phyloP scores from a whole-genome alignment of 352 stramenopile species.

The Phytophthora sojae region DNA sequence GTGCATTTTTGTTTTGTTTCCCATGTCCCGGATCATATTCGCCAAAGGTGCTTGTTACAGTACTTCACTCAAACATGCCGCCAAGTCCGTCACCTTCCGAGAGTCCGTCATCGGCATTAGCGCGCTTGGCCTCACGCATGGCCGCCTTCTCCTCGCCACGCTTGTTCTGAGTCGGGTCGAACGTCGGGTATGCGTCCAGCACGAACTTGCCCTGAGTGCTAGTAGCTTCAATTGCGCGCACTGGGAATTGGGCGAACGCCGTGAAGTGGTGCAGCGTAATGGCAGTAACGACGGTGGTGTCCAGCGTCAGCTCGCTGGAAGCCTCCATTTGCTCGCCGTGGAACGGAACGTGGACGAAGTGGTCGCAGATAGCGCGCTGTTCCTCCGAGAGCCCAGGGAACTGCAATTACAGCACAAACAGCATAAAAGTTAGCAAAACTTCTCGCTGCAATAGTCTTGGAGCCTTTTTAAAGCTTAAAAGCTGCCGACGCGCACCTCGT shows the following conservation, averaged over 20 bases:
- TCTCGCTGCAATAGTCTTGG: slow-evolving; percentile 1
- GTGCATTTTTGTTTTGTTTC: slow-evolving; percentile 31
- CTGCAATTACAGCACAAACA: slow-evolving; percentile 13
- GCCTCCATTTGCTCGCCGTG: slow-evolving; percentile 54
- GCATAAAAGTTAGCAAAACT: slow-evolving; percentile 2
- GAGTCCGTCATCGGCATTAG: slow-evolving; percentile 50
- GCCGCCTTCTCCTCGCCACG: slow-evolving; percentile 49
- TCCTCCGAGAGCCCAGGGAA: slow-evolving; percentile 62
- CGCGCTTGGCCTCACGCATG: slow-evolving; percentile 58
- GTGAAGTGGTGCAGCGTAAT: slow-evolving; percentile 81
- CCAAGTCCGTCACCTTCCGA: slow-evolving; percentile 48
- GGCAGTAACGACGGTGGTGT: slow-evolving; percentile 69
- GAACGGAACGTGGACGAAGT: slow-evolving; percentile 68
- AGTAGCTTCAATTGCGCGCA: slow-evolving; percentile 68
- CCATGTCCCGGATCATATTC: slow-evolving; percentile 4
- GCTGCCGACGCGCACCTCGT: slow-evolving; percentile 51
- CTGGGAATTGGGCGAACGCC: slow-evolving; percentile 60
- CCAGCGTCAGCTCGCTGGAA: slow-evolving; percentile 47
- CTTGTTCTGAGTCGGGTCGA: slow-evolving; percentile 38
- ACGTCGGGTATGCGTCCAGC: slow-evolving; percentile 68
- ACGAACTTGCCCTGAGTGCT: slow-evolving; percentile 82
- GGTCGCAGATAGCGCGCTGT: slow-evolving; percentile 71
- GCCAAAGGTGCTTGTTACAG: not conserved
- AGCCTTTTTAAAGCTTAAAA: not conserved
- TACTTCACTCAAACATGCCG: slow-evolving; percentile 54